These are phyloP conservation scores for Acidomyces sp. DNA, from an alignment of 495 filamentous ascomycete genomes.

Conservation along the genomic window DNA sequence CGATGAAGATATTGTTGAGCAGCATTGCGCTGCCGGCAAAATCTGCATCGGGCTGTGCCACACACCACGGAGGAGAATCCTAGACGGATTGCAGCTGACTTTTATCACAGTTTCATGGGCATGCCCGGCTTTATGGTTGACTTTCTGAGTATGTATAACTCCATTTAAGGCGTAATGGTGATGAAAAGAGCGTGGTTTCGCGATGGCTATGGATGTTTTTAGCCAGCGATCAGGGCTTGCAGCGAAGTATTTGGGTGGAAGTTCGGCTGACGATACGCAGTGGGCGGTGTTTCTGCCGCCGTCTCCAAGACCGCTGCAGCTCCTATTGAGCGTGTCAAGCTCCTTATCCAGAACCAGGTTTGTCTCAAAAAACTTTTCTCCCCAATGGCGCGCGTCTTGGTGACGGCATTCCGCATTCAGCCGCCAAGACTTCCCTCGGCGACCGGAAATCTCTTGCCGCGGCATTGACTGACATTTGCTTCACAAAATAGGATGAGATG, in stretches of 20 bases:
- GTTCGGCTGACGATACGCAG: slow-evolving; percentile 35
- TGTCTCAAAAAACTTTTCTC: slow-evolving; percentile 21
- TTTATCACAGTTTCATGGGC: slow-evolving; percentile 64
- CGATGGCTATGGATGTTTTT: slow-evolving; percentile 4
- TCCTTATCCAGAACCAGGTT: slow-evolving; percentile 99
- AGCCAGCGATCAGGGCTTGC: slow-evolving; percentile 18
- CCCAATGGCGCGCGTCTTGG: background rate
- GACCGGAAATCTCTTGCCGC: no score
- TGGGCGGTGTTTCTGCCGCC: slow-evolving; percentile 99
- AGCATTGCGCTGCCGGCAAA: no score
- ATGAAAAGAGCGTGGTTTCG: slow-evolving; percentile 5
- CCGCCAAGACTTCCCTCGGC: no score
- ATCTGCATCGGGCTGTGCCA: no score
- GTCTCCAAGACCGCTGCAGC: slow-evolving; percentile 99
- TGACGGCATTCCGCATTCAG: slow-evolving; percentile 6
- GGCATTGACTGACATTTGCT: background rate
- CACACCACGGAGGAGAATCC: no score
- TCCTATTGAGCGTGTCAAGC: slow-evolving; percentile 99
- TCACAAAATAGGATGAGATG: slow-evolving; percentile 82
- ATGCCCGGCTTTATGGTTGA: slow-evolving; percentile 86
- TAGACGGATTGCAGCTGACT: no score
- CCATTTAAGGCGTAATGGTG: background rate
- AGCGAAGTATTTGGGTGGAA: background rate
- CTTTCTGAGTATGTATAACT: slow-evolving; percentile 81
- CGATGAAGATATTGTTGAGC: no score